Base-by-base conservation (phyloP, 352 stramenopile species). In the Pythium pyrilobum region DNA sequence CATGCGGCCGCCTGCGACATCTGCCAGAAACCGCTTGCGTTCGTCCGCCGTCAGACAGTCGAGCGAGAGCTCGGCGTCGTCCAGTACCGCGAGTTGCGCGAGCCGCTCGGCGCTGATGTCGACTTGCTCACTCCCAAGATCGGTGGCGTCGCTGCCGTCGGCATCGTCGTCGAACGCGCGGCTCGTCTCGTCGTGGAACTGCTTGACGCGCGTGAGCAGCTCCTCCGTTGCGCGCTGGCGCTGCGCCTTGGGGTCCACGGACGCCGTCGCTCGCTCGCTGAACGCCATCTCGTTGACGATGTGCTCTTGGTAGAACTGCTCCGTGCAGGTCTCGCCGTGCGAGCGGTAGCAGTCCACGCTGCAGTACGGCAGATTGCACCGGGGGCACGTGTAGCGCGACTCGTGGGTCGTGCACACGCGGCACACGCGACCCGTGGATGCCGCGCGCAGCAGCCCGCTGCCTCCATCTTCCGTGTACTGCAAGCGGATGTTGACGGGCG, bases 321-420 rank as follows among this genome's bases (percentile, higher is more conserved):
- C 85, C 0, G 81, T 93, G 55, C 85, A 95, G 11, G 41, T 53
- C 45, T 74, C 61, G 37, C 81, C 73, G 60, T 95, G 85, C 11
- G 55, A 56, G 40, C 78, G 76, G 63, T 90, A 95, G 72, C 85
- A 95, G 21, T 60, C 40, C 9, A 89, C 79, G 49, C 77, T 80
- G 59, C 85, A 95, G 64, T 93, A 95, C 7, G 78, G 69, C 40
- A 67, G 59, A 27, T 87, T 88, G 67, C 85, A 95, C 5, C 80
- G 79, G 20, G 85, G 85, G 73, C 85, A 95, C 12, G 77, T 89
- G 72, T 95, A 95, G 41, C 80, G 74, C 25, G 80, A 68, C 38
- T 75, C 59, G 21, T 70, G 66, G 11, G 56, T 66, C 28, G 71
- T 71, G 50, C 82, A 93, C n/a, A 91, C 67, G 33, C 71, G 75